Base-by-base conservation (phyloP, 306 rosid genomes). In the Vigna nakashimae region DNA sequence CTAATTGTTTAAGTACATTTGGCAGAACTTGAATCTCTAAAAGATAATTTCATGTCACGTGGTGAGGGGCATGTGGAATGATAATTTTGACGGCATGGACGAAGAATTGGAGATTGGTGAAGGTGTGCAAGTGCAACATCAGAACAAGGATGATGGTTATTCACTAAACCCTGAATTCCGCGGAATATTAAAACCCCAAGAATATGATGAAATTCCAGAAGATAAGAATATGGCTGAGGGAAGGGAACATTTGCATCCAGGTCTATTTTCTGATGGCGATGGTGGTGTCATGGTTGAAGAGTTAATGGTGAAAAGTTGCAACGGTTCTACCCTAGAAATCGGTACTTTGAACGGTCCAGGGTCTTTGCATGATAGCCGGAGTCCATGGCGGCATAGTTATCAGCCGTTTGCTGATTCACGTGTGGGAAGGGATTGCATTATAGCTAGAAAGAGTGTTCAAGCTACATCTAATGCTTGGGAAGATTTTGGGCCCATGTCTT, bases 261-360 rank as follows among this genome's bases (percentile, higher is more conserved):
- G 79, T 46, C 75, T 57, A 12, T 77, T 82, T 56, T 69, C 45
- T 79, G 86, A 66, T 76, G 89, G 79, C 79, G 82, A 60, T 11
- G 84, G 68, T 11, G 84, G 90, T 72, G 11, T 20, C 50, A 78
- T 82, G 71, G 93, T 84, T 68, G 89, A 89, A 83, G 97, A 89
- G 38, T 70, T 86, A 38, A 84, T 84, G 9, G 87, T 90, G 73
- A 87, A 80, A 66, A 85, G 86, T 75, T 85, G 74, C 50, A 17
- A 76, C 17, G 78, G 87, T 59, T 83, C 94, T 13, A 78, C 69
- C 59, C 77, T 89, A 68, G 86, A 89, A 34, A 83, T 86, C 50
- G 91, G 92, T 22, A 77, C 90, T 43, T 85, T 89, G 62, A 85
- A 65, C 77, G 84, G 65, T 79, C 80, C 79, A 65, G 82, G 80